Conservation (phyloP, 352 stramenopile species). For the Pythium aphanidermatum region DNA sequence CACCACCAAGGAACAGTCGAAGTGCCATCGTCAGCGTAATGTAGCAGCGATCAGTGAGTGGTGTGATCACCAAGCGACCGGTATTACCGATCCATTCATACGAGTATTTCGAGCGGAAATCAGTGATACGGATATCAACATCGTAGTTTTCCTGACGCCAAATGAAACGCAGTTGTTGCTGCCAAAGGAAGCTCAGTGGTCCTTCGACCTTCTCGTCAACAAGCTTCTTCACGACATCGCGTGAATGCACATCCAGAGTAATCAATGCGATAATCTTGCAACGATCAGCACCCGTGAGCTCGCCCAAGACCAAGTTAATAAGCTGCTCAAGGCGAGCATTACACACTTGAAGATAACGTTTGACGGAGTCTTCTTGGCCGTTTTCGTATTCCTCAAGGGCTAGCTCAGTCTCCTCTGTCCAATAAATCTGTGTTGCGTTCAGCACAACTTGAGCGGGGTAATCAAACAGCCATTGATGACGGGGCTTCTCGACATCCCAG, state of each 20-base stretch:
- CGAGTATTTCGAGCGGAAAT: conserved; percentile 93
- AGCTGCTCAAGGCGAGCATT: conserved; percentile 87
- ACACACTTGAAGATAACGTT: conserved; percentile 71
- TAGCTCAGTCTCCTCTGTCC: conserved; percentile 96
- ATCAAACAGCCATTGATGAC: conserved; percentile 97
- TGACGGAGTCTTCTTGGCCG: conserved; percentile 83
- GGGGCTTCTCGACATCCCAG: conserved; percentile 94
- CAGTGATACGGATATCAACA: conserved; percentile 95
- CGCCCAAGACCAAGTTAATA: conserved; percentile 89
- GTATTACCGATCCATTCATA: conserved; percentile 89
- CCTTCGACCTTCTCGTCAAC: conserved; percentile 88
- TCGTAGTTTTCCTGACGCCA: conserved; percentile 92
- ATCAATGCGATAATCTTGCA: conserved; percentile 96
- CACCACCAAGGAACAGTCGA: conserved; percentile 94
- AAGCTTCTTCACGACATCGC: conserved; percentile 90
- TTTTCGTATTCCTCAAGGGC: conserved; percentile 86
- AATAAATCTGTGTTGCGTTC: conserved; percentile 90
- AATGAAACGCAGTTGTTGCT: conserved; percentile 85
- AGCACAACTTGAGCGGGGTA: conserved; percentile 91
- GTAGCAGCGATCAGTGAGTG: conserved; percentile 95
- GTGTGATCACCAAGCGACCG: conserved; percentile 93
- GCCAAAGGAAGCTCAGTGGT: conserved; percentile 82
- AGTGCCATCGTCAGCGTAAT: conserved; percentile 96
- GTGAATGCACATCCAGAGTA: conserved; percentile 94
- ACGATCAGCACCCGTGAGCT: conserved; percentile 84